These are phyloP conservation scores for Tolypocladium ovalisporum DNA, from an alignment of 2,329 filamentous ascomycete genomes.

Conservation along the genomic window DNA sequence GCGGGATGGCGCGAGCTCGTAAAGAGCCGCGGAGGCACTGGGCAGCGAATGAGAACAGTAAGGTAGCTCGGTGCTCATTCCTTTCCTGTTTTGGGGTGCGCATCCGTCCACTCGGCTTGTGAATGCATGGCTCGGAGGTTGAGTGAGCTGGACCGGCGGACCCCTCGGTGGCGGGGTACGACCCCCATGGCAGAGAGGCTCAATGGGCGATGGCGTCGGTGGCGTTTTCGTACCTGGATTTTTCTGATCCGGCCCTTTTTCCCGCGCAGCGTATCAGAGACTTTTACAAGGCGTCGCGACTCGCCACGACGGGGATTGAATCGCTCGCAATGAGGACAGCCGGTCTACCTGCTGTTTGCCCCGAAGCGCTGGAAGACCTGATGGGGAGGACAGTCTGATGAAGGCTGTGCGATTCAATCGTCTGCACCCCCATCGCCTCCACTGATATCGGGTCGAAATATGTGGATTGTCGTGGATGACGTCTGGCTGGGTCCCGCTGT, in stretches of 20 bases:
- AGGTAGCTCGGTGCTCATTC: background rate
- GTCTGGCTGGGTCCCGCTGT: background rate
- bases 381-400: background rate
- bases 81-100: background rate
- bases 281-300: background rate
- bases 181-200: background rate
- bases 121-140: background rate
- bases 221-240: background rate
- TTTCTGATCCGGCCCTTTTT: background rate
- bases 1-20: background rate
- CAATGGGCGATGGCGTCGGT: background rate
- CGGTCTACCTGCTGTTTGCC: background rate
- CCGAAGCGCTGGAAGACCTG: background rate
- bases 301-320: background rate
- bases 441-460: background rate
- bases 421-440: background rate
- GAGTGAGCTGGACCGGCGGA: background rate
- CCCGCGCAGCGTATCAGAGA: background rate
- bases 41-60: background rate
- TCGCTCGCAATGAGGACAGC: background rate
- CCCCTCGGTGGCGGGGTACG: background rate
- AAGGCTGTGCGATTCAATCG: background rate
- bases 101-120: background rate
- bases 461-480: background rate
- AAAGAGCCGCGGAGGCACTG: background rate